Evolutionary conservation across 2,329 filamentous ascomycete species (phyloP), one percentile per base, ranked within the genome.

Genomic region (Coniochaeta sp.): DNA sequence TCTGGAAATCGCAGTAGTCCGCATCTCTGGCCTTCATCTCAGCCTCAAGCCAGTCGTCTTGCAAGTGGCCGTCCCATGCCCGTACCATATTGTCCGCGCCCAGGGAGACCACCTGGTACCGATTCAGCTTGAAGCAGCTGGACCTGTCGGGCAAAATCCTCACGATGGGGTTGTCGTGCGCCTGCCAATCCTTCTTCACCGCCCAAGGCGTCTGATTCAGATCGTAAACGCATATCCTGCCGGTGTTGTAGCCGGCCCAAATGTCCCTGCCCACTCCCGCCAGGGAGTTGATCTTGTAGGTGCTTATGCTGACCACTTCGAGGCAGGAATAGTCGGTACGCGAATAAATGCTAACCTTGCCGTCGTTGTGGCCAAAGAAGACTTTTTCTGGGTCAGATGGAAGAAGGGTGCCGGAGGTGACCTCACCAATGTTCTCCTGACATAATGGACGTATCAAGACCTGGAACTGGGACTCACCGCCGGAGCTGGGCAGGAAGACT

Each of bases 181-280:
- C 93, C 64, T 88, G 86, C 93, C 95, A 99, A 69, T 98, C 93
- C 72, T 99, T 99, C 75, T 90, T 88, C 28, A 96, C 86, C 22
- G 82, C 82, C 95, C 95, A 99, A 0, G 93, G 93, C n/a, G 83
- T 86, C 32, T 85, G 82, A 10, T 79, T 83, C 12, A 91, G 89
- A 72, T 99, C 93, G 73, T 97, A 99, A 8, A 98, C 89, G 68
- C 91, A 95, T 34, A 96, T 86, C 81, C 89, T 96, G 17, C 95
- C 95, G 0, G 90, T 97, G 72, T 93, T 97, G 76, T 93, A 98
- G 2, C 89, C 93, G 30, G 92, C 91, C 95, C 95, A 99, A 0
- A 99, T 79, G 68, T 91, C 84, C 62, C 87, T 83, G 5, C 92
- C 93, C 3, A 92, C 89, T 9, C 91, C 90, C 2, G 87, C 85